Base-by-base conservation (phyloP, 1,139 yeast species). In the Geotrichum reessii region DNA sequence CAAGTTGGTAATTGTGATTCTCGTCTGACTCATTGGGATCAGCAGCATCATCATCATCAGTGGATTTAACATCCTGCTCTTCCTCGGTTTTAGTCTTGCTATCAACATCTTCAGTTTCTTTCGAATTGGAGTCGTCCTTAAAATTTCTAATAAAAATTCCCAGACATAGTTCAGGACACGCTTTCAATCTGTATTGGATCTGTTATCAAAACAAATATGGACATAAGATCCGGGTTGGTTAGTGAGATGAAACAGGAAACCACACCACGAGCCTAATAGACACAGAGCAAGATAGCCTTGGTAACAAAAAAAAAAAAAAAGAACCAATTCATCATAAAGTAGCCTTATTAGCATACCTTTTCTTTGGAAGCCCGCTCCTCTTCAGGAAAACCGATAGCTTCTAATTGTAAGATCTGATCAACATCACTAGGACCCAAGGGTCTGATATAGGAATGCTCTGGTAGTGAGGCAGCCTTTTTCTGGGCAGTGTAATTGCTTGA, bases 111-210 rank as follows among this genome's bases (percentile, higher is more conserved):
- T 58, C 55, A 37, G 44, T 12, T 37, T 37, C 44, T 2, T 37
- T 17, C 21, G 44, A 37, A 7, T 14, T 37, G 8, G 17, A 2
- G 17, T 37, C 21, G 52, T 40, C 59, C 47, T 63, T 58, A 71
- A 85, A 88, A 60, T 83, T 84, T 69, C 97, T 81, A 56, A 87
- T 78, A 68, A 92, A 92, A 61, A 93, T 78, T 1, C 98, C 98
- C 4, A 92, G 83, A 64, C 95, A 85, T 62, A 93, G 80, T 71
- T 93, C 99, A 11, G 98, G 98, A 71, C 97, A 91, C 2, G 78
- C 83, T 2, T 81, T 79, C 64, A 93, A 77, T 66, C 97, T 79
- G 74, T 88, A 92, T 63, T 75, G 74, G 61, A 59, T 37, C 61
- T 58, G 24, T 5, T 28, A 37, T 17, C 22, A 28, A 27, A 9